Evolutionary conservation across 176 grass and related monocot genomes (phyloP).

Genomic region (Carex parvula): DNA sequence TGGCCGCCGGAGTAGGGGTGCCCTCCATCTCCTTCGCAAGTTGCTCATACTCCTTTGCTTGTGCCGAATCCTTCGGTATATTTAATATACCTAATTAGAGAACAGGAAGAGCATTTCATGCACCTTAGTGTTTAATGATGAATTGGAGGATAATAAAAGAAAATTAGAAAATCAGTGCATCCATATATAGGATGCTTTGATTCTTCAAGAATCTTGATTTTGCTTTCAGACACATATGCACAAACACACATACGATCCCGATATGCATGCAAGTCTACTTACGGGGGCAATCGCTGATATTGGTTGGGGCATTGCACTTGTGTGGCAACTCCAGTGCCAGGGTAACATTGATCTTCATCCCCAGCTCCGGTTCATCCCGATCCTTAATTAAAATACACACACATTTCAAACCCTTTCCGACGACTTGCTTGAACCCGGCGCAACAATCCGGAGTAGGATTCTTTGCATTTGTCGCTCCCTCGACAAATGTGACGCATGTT

Average conservation of each 20-base stretch:
- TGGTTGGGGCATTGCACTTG: slow-evolving; percentile 29
- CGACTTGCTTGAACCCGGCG: slow-evolving; percentile 46
- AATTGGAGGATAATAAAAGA: background rate
- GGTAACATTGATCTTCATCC: slow-evolving; percentile 68
- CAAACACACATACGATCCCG: background rate
- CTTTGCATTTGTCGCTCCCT: slow-evolving; percentile 38
- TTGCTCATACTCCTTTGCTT: slow-evolving; percentile 13
- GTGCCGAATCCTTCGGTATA: slow-evolving; percentile 12
- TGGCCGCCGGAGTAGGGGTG: background rate
- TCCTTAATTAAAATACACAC: slow-evolving; percentile 77
- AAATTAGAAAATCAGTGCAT: background rate
- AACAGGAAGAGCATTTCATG: background rate
- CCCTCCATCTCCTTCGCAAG: background rate
- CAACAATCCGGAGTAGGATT: slow-evolving; percentile 84
- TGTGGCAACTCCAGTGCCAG: slow-evolving; percentile 52
- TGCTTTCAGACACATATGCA: background rate
- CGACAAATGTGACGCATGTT: slow-evolving; percentile 77
- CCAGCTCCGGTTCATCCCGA: slow-evolving; percentile 61
- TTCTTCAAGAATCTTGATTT: background rate
- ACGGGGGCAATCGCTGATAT: slow-evolving; percentile 74
- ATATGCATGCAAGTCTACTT: background rate
- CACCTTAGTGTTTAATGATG: background rate
- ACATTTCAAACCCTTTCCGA: slow-evolving; percentile 47
- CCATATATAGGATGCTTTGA: background rate
- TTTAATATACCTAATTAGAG: slow-evolving; percentile 2